Conservation (phyloP, 2,329 filamentous ascomycete species). For the Trichophaea hybrida region DNA sequence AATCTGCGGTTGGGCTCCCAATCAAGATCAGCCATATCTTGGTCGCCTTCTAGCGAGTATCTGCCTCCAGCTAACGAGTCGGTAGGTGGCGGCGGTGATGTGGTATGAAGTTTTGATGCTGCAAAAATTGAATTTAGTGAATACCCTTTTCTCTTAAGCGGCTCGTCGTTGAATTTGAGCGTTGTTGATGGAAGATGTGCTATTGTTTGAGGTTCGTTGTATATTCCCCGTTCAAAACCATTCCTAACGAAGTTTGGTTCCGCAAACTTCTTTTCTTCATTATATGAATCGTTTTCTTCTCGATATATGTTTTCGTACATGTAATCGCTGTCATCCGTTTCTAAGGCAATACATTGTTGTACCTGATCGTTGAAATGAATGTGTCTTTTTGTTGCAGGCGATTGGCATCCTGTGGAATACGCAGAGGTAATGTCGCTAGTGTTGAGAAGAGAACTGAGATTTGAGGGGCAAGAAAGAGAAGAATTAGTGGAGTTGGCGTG, state of each 20-base stretch:
- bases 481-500: neutral
- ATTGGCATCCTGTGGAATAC: conserved; percentile 56
- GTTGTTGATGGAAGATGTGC: conserved; percentile 78
- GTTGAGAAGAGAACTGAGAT: conserved; percentile 37
- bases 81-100: conserved; percentile 28
- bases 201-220: conserved; percentile 66
- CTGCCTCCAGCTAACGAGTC: conserved; percentile 29
- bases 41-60: conserved; percentile 21
- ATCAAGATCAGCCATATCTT: conserved; percentile 23
- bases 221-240: conserved; percentile 43
- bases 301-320: conserved; percentile 29
- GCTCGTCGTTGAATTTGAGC: conserved; percentile 68
- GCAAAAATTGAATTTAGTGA: conserved; percentile 28
- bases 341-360: conserved; percentile 86
- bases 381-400: conserved; percentile 54
- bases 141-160: conserved; percentile 50
- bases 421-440: conserved; percentile 50
- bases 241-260: conserved; percentile 39
- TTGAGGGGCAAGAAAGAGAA: neutral
- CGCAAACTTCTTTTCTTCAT: conserved; percentile 61
- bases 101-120: conserved; percentile 10
- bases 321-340: conserved; percentile 54
- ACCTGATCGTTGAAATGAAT: conserved; percentile 97
- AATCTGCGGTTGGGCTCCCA: conserved; percentile 17
- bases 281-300: conserved; percentile 46